These are phyloP conservation scores for Pythium aquatile DNA, from an alignment of 352 stramenopile species.

Conservation along the genomic window DNA sequence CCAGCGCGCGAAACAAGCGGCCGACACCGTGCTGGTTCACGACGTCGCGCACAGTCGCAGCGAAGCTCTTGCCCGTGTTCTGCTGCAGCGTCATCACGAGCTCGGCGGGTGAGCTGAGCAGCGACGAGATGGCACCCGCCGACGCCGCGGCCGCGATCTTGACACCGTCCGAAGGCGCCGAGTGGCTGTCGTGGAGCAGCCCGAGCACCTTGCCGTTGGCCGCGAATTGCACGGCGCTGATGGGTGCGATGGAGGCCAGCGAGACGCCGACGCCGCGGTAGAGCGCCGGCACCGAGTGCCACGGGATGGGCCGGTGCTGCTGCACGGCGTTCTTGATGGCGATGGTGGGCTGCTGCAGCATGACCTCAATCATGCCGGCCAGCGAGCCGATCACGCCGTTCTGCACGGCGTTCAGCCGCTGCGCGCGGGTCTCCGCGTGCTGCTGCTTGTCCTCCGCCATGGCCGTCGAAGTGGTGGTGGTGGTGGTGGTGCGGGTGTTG, in stretches of 20 bases:
- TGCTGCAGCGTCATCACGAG: conserved; percentile 88
- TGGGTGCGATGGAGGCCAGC: conserved; percentile 72
- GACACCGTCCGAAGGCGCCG: conserved; percentile 36
- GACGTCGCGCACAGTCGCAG: conserved; percentile 57
- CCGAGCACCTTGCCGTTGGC: conserved; percentile 65
- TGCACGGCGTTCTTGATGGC: conserved; percentile 86
- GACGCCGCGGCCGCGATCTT: conserved; percentile 66
- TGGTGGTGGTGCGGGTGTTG: too few relatives aligned
- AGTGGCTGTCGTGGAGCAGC: conserved; percentile 35
- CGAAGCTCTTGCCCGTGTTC: conserved; percentile 72
- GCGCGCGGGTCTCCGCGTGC: conserved; percentile 32
- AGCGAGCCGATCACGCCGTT: conserved; percentile 79
- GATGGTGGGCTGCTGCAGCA: conserved; percentile 81
- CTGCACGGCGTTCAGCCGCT: conserved; percentile 67
- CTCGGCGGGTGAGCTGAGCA: conserved; percentile 69
- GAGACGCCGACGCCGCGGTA: conserved; percentile 81
- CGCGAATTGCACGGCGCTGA: conserved; percentile 79
- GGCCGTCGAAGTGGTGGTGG: too few relatives aligned
- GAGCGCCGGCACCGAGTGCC: conserved; percentile 47
- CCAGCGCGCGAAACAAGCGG: conserved; percentile 61
- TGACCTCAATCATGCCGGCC: conserved; percentile 80
- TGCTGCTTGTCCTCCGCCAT: conserved; percentile 9
- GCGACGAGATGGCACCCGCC: conserved; percentile 58
- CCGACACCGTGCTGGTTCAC: conserved; percentile 39
- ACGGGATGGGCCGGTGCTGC: conserved; percentile 67